Conservation (phyloP, 345 rosid species). For the Noccaea caerulescens region DNA sequence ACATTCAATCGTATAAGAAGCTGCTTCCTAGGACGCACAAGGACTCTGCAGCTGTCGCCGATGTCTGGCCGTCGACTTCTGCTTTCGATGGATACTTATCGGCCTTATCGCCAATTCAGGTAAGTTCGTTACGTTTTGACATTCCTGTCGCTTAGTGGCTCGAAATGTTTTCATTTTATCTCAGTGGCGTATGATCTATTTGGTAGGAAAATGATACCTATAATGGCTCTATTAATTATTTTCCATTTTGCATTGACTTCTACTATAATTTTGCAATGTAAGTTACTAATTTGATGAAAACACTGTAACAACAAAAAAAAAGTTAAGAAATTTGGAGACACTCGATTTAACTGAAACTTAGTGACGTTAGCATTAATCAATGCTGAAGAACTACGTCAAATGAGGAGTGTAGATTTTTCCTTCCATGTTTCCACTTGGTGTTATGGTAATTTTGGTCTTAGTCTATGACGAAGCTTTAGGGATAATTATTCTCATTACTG, state of each 20-base stretch:
- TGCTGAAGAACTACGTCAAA: neutral
- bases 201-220: neutral
- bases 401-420: neutral
- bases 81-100: conserved; percentile 97
- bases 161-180: conserved; percentile 1
- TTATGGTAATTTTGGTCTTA: conserved; percentile 4
- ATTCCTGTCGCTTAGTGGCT: neutral
- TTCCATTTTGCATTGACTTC: conserved; percentile 7
- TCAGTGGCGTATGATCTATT: conserved; percentile 23
- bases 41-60: conserved; percentile 91
- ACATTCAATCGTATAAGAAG: conserved; percentile 93
- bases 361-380: conserved; percentile 12
- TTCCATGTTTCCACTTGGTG: conserved; percentile 11
- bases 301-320: too few species aligned
- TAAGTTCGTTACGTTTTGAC: conserved; percentile 15
- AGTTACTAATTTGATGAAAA: neutral
- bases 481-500: neutral
- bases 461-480: neutral
- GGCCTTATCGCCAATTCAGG: conserved; percentile 97
- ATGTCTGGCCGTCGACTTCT: conserved; percentile 98
- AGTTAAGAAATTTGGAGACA: neutral
- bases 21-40: conserved; percentile 84
- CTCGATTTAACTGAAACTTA: neutral
- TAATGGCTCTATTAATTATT: neutral
- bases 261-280: neutral